Base-by-base conservation (phyloP, 768 basidiomycete species). In the Lentinus brumalis region DNA sequence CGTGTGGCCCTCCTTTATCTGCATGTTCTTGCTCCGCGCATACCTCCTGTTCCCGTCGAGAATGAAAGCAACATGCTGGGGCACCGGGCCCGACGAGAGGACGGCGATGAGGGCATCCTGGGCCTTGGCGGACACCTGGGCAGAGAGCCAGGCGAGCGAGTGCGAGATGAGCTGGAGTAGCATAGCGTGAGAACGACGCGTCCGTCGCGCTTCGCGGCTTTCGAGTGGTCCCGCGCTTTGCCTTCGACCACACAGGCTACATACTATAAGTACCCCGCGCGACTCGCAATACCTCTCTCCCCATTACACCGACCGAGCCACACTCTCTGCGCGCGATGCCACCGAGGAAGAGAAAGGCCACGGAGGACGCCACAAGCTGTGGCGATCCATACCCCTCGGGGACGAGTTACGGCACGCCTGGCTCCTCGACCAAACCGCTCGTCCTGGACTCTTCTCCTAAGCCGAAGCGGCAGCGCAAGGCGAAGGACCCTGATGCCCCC, bases 41-140 rank as follows among this genome's bases (percentile, higher is more conserved):
- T 92, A 96, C 11, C 97, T 81, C 55, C 97, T 79, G 73, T 98
- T 98, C 4, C 97, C 97, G 70, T 99, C 97, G 94, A 99, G 96
- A 30, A 96, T 88, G 71, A 99, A 96, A 2, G 91, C 95, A 31
- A 98, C 83, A 77, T 99, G 97, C 45, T 78, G 74, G 0, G 97
- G 97, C 9, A 96, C 81, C 0, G 96, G 96, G 0, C 95, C 96
- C 2, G 89, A 79, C 0, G 88, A 78, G 47, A 99, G 82, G 18
- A 94, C 75, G 60, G 75, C 76, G 49, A 96, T 79, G 29, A 94
- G 70, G 16, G 85, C 70, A 58, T 81, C 76, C 18, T 78, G 78
- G 11, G 75, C 74, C 46, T 60, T 64, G 40, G 59, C 60, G 31
- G 66, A 16, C 29, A 58, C 59, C 21, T 50, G 50, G 54, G 66